Conservation (phyloP, 768 basidiomycete genomes). For the Tulasnella sp. region DNA sequence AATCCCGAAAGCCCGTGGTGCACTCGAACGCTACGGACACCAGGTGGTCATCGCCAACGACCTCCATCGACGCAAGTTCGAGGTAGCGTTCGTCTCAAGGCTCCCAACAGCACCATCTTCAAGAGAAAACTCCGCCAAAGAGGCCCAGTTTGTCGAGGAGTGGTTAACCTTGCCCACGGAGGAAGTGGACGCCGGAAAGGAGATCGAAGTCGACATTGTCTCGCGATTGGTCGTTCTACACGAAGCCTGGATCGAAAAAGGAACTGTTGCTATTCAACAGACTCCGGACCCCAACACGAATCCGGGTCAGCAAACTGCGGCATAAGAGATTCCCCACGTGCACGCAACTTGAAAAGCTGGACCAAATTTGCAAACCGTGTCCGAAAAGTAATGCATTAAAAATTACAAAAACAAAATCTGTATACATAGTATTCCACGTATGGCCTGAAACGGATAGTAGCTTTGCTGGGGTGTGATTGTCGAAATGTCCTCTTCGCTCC, state of each 20-base stretch:
- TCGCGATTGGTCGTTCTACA: conserved; percentile 67
- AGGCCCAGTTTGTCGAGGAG: conserved; percentile 28
- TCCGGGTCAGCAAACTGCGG: background rate
- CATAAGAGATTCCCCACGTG: background rate
- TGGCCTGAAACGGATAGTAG: background rate
- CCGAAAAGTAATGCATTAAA: background rate
- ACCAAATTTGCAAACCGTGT: background rate
- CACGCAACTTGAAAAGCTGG: background rate
- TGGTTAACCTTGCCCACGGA: conserved; percentile 31
- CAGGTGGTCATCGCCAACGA: conserved; percentile 97
- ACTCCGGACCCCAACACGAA: background rate
- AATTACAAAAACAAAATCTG: background rate
- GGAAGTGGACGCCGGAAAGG: conserved; percentile 43
- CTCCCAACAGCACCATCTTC: conserved; percentile 18
- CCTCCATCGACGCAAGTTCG: conserved; percentile 80
- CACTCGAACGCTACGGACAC: conserved; percentile 90
- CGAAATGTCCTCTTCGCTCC: no score
- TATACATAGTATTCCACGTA: background rate
- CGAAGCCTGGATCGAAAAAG: conserved; percentile 47
- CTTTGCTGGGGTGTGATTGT: no score
- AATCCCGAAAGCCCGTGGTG: conserved; percentile 81
- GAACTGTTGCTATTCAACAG: background rate
- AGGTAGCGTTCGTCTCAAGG: conserved; percentile 84
- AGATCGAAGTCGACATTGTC: conserved; percentile 93
- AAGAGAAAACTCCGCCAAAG: background rate